Evolutionary conservation across 768 basidiomycete species (phyloP), one percentile per base, ranked within the genome.

Genomic region (Solioccasus polychromus): DNA sequence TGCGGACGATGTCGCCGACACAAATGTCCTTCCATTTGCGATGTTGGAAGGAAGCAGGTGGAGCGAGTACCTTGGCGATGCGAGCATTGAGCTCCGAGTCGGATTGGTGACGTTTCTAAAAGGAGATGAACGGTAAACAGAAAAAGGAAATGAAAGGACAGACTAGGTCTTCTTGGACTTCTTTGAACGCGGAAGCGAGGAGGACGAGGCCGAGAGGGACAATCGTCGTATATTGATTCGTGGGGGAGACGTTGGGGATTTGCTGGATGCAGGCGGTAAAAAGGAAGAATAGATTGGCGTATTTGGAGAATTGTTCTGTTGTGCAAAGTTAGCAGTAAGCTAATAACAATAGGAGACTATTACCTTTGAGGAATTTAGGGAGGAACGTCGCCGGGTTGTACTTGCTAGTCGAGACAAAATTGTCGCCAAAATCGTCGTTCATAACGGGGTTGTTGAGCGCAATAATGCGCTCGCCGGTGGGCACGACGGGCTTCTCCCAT

Each of bases 191-290:
- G 4, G 92, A 94, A 2, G 89, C 96, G 47, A 96, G 74, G 15
- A 98, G 73, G 8, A 98, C 96, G 26, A 89, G 76, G 3, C 77
- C 82, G 35, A 99, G 80, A 14, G 96, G 96, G 1, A 73, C 88
- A 63, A 99, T 94, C 8, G 96, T 99, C 2, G 96, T 99, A 65
- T 89, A 99, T 47, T 70, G 75, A 59, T 96, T 93, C 3, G 95
- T 98, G 14, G 96, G 96, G 1, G 96, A 99, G 7, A 99, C 94
- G 56, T 83, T 90, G 14, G 96, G 96, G 54, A 99, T 93, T 71
- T 99, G 96, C 61, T 98, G 95, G 39, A 98, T 98, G 68, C 78
- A 85, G 17, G 92, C 92, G 24, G 95, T 97, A 73, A 99, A 98
- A 47, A 99, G 75, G 77, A 99, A 99, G 76, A 99, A 99, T 50